Percentiles rank a stretch among this genome's conserved stretches.
Evolutionary conservation across 1,284 basidiomycete species (phyloP).

Genomic region (Phaffia rhodozyma): DNA sequence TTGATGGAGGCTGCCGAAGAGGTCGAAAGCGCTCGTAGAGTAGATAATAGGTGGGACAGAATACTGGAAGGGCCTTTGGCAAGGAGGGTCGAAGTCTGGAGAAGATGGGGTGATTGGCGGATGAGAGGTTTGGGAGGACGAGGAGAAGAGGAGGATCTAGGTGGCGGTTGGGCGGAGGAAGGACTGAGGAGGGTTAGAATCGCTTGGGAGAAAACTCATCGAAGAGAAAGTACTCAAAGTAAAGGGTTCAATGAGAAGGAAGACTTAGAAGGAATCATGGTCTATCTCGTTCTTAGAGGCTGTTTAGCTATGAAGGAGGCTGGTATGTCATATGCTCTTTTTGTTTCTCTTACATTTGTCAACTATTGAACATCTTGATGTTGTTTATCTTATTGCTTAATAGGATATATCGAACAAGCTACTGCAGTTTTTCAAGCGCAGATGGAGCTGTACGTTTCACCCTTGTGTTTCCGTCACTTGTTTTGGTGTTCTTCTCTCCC

Average conservation of each 20-base stretch:
- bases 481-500: neutral
- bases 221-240: neutral
- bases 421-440: conserved; percentile 40
- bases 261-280: conserved; percentile 27
- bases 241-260: conserved; percentile 16
- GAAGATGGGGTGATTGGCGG: conserved; percentile 17
- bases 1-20: conserved; percentile 28
- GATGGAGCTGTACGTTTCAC: conserved; percentile 36
- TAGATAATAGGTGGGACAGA: conserved; percentile 31
- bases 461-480: neutral
- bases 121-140: neutral
- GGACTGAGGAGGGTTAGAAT: conserved; percentile 8
- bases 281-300: conserved; percentile 32
- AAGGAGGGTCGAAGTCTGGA: conserved; percentile 32
- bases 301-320: conserved; percentile 54
- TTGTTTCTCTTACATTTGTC: neutral
- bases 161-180: conserved; percentile 23
- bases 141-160: conserved; percentile 9
- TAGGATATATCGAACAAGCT: conserved; percentile 40
- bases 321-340: conserved; percentile 42
- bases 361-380: neutral
- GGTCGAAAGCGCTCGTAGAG: conserved; percentile 27
- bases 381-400: neutral
- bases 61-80: conserved; percentile 30
- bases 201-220: neutral